Base-by-base conservation (phyloP, 2,329 filamentous ascomycete species). In the Camillea tinctor region DNA sequence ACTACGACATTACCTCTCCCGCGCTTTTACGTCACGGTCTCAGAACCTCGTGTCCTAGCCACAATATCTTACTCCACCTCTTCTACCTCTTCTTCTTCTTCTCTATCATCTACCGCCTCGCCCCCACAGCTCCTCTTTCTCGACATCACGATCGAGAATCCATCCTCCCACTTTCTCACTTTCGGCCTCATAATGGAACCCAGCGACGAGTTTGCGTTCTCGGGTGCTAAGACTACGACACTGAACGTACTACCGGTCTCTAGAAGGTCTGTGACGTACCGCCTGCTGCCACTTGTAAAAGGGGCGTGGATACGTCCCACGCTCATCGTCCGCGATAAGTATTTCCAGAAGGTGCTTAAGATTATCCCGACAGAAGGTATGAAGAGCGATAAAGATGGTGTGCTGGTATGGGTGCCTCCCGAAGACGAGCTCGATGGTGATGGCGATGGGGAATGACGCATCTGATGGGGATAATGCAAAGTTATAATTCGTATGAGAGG, bases 151-250 rank as follows among this genome's bases (percentile, higher is more conserved):
- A 87, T 99, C 59, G 95, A 99, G 76, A 99, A 99, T 73, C 91
- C 93, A 0, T 97, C 94, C 0, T 90, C 88, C 73, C 95, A 99
- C 74, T 96, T 97, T 76, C 84, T 99, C 54, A 97, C 93, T 0
- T 99, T 99, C 76, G 93, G 91, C 26, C 76, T 98, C 54, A 87
- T 83, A 23, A 96, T 99, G 93, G 94, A 99, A 68, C 90, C 93
- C 2, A 94, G 87, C 72, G 92, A 96, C 65, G 86, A 92, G 56
- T 98, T 98, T 75, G 94, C 93, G 0, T 98, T 99, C 75, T 93
- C 91, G 7, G 95, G 95, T 0, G 81, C 91, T 1, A 98, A 98
- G 77, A 83, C 90, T 65, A 88, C 87, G 13, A 89, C 89, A 1
- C 68, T 97, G 56, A 92, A 95, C 70, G 78, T 98, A 50, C 83